Evolutionary conservation across 1,284 basidiomycete genomes (phyloP).

Genomic region (Irpex sp.): DNA sequence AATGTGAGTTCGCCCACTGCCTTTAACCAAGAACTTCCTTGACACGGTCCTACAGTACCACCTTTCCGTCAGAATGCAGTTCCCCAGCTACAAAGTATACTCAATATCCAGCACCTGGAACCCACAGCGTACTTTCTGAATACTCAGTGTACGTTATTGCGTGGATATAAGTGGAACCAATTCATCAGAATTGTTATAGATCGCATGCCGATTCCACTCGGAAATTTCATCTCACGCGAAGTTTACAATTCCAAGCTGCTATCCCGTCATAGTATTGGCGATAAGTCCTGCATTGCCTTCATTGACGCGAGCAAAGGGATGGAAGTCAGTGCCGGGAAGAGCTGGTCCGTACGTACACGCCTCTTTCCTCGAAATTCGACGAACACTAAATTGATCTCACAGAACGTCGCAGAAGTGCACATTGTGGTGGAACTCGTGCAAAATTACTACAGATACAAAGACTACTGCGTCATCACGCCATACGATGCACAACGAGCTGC

Average conservation of each 20-base stretch:
- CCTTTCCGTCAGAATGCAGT: conserved; percentile 43
- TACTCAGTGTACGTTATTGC: conserved; percentile 37
- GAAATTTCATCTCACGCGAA: conserved; percentile 41
- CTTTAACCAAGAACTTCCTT: neutral
- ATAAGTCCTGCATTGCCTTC: conserved; percentile 28
- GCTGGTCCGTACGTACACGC: conserved; percentile 36
- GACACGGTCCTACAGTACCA: conserved; percentile 34
- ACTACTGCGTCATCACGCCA: conserved; percentile 43
- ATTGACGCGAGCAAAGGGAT: conserved; percentile 37
- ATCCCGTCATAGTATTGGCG: conserved; percentile 30
- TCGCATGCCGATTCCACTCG: conserved; percentile 46
- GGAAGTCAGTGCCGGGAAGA: conserved; percentile 35
- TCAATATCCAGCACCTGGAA: conserved; percentile 41
- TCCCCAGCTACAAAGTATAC: conserved; percentile 39
- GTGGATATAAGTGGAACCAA: neutral
- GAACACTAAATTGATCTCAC: neutral
- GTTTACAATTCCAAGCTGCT: conserved; percentile 38
- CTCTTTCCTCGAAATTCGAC: neutral
- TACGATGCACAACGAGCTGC: conserved; percentile 43
- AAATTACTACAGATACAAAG: conserved; percentile 29
- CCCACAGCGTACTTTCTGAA: conserved; percentile 35
- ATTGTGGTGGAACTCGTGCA: conserved; percentile 35
- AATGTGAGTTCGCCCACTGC: conserved; percentile 30
- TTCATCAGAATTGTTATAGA: conserved; percentile 26
- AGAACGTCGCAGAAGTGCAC: conserved; percentile 43